phyloP scores from a whole-genome alignment of 2,329 filamentous ascomycete species.

The Ampelomyces quisqualis region DNA sequence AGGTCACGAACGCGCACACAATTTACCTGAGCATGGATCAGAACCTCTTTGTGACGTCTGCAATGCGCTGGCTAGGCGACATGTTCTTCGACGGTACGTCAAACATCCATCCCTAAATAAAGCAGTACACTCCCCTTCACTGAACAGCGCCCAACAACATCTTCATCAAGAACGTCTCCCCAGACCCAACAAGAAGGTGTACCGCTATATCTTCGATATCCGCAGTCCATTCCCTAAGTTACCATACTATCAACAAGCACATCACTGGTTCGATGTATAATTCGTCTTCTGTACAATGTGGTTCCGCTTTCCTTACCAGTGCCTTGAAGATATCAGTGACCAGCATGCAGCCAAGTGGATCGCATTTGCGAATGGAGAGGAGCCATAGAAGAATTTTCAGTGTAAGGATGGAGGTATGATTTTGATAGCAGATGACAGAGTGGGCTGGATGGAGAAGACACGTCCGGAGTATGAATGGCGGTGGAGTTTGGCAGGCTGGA shows the following conservation, averaged over 20 bases:
- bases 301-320: constrained; percentile 17
- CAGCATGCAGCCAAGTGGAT: constrained; percentile 26
- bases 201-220: constrained; percentile 32
- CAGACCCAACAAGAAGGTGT: constrained; percentile 18
- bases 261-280: constrained; percentile 36
- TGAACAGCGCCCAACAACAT: constrained; percentile 23
- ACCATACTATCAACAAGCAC: constrained; percentile 20
- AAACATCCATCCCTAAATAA: background rate
- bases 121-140: too few species aligned
- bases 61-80: constrained; percentile 46
- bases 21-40: constrained; percentile 36
- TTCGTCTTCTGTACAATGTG: constrained; percentile 28
- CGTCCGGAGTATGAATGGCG: constrained; percentile 17
- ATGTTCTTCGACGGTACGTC: constrained; percentile 47
- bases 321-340: constrained; percentile 21
- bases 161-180: constrained; percentile 12
- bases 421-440: constrained; percentile 25
- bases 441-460: constrained; percentile 23
- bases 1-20: constrained; percentile 41
- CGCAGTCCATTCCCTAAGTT: constrained; percentile 29
- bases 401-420: constrained; percentile 11
- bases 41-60: constrained; percentile 43
- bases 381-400: constrained; percentile 21
- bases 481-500: constrained; percentile 15
- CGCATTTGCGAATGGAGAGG: constrained; percentile 20